Conservation (phyloP, 768 basidiomycete species). For the Auricularia auricula-judae region DNA sequence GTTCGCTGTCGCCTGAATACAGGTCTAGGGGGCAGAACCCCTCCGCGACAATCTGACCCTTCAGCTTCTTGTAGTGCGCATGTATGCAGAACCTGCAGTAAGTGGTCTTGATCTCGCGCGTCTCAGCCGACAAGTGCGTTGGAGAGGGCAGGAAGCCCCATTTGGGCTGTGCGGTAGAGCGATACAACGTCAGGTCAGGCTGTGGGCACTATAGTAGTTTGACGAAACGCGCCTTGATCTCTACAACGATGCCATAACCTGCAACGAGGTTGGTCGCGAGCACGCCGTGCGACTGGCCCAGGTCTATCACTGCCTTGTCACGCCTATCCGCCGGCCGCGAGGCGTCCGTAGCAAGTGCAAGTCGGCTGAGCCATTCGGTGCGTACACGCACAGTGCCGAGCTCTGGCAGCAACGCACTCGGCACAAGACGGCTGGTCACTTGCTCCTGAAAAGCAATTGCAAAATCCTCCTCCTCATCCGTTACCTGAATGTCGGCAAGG, state of each 20-base stretch:
- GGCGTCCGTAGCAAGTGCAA: conserved; percentile 36
- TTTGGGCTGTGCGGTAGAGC: conserved; percentile 58
- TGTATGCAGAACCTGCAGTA: conserved; percentile 94
- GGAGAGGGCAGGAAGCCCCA: conserved; percentile 84
- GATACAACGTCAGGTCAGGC: neutral
- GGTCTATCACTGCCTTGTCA: conserved; percentile 48
- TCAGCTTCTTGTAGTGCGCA: conserved; percentile 36
- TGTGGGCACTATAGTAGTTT: neutral
- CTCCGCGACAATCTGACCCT: conserved; percentile 25
- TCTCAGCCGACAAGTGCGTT: conserved; percentile 46
- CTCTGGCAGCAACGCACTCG: conserved; percentile 44
- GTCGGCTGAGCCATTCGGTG: conserved; percentile 45
- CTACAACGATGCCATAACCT: conserved; percentile 49
- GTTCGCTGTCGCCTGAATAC: conserved; percentile 56
- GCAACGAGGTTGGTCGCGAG: conserved; percentile 76
- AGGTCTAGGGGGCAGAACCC: conserved; percentile 87
- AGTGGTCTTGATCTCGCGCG: conserved; percentile 45
- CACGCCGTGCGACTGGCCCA: conserved; percentile 41
- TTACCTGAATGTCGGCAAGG: conserved; percentile 21
- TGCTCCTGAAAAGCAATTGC: conserved; percentile 46
- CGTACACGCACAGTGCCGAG: conserved; percentile 38
- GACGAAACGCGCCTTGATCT: conserved; percentile 67
- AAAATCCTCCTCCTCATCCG: conserved; percentile 26
- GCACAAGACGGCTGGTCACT: conserved; percentile 58
- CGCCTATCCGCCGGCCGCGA: conserved; percentile 48